Conservation (phyloP, 108 stramenopile genomes). For the Pseudonitzschia delicatissima region DNA sequence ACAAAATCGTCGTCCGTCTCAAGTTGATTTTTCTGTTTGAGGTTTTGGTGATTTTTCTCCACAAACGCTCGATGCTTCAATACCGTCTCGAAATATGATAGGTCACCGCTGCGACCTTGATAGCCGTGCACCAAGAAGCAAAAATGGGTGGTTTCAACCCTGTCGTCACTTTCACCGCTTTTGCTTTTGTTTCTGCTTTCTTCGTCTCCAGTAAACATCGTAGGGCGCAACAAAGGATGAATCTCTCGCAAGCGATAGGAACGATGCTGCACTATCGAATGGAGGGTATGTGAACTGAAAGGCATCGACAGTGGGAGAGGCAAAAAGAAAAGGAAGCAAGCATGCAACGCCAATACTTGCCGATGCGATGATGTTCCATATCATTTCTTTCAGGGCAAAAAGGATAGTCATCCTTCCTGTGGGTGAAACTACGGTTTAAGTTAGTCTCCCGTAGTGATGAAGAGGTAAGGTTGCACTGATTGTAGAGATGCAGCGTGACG, state of each 20-base stretch:
- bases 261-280: not conserved
- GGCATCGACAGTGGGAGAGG: not conserved
- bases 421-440: too few species aligned
- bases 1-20: not conserved
- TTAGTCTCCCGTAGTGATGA: too few species aligned
- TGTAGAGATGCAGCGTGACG: too few species aligned
- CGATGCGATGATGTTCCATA: too few species aligned
- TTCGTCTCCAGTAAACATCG: not conserved
- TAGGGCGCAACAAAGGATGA: slow-evolving; percentile 1
- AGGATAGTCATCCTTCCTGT: too few species aligned
- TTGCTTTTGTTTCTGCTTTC: not conserved
- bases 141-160: slow-evolving; percentile 41
- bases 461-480: too few species aligned
- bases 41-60: not conserved
- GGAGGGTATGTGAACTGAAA: not conserved
- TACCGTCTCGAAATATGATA: slow-evolving; percentile 40
- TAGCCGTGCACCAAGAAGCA: slow-evolving; percentile 60
- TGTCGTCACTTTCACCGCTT: not conserved
- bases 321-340: too few species aligned
- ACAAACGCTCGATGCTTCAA: slow-evolving; percentile 22
- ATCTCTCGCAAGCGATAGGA: not conserved
- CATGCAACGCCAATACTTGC: too few species aligned
- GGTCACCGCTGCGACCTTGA: slow-evolving; percentile 42
- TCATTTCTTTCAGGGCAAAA: too few species aligned
- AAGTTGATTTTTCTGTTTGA: not conserved